Conservation (phyloP, 2,329 filamentous ascomycete genomes). For the Epichloe bromicola region DNA sequence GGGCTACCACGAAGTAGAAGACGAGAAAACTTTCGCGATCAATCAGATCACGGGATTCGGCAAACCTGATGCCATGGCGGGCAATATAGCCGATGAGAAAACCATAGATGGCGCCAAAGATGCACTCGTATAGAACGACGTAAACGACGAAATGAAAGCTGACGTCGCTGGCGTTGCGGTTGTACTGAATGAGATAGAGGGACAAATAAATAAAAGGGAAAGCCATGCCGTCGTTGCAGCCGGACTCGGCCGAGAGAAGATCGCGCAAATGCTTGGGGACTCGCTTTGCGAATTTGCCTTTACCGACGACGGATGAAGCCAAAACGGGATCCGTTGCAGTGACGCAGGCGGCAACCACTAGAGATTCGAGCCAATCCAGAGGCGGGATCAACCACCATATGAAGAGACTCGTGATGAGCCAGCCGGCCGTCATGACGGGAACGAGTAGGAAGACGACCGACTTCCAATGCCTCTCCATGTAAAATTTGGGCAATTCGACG, state of each 20-base stretch:
- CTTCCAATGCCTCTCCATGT: slow-evolving; percentile 97
- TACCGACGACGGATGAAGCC: slow-evolving; percentile 94
- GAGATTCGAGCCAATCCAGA: slow-evolving; percentile 78
- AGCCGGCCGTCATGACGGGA: slow-evolving; percentile 95
- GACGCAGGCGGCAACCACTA: slow-evolving; percentile 81
- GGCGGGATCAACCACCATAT: slow-evolving; percentile 80
- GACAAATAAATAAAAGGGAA: slow-evolving; percentile 95
- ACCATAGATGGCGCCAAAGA: slow-evolving; percentile 83
- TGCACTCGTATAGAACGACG: slow-evolving; percentile 87
- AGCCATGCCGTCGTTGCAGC: slow-evolving; percentile 99
- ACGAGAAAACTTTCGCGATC: slow-evolving; percentile 96
- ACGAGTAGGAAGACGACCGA: slow-evolving; percentile 80
- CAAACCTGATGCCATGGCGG: slow-evolving; percentile 77
- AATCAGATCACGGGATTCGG: slow-evolving; percentile 74
- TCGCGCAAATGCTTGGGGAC: slow-evolving; percentile 97
- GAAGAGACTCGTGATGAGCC: slow-evolving; percentile 83
- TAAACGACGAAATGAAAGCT: slow-evolving; percentile 79
- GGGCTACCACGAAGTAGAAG: slow-evolving; percentile 92
- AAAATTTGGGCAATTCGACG: slow-evolving; percentile 80
- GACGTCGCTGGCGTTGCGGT: slow-evolving; percentile 53
- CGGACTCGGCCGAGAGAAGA: slow-evolving; percentile 87
- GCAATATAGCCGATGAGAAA: slow-evolving; percentile 81
- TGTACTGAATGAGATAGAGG: slow-evolving; percentile 77
- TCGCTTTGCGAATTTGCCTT: slow-evolving; percentile 95
- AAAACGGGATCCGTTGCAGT: slow-evolving; percentile 95